phyloP scores from a whole-genome alignment of 148 eudicot genomes.

The Chenopodium berlandieri region DNA sequence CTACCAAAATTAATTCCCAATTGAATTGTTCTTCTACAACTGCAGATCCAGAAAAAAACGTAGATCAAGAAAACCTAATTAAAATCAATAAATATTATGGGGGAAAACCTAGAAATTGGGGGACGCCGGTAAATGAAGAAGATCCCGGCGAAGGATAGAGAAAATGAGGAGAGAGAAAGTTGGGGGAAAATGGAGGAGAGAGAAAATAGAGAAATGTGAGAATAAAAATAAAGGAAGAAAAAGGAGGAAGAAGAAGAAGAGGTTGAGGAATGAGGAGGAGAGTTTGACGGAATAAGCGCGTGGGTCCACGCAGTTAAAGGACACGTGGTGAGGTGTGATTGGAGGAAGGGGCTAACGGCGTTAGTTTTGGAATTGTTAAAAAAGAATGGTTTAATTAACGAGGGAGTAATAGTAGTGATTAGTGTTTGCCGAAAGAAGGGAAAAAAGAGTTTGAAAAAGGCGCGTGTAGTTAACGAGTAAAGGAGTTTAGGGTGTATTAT shows the following conservation, averaged over 20 bases:
- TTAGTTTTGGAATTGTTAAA: not conserved
- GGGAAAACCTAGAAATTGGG: not conserved
- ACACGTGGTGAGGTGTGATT: not conserved
- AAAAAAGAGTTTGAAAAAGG: not conserved
- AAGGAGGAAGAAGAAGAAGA: not conserved
- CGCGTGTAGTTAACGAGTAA: not conserved
- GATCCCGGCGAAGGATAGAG: slow-evolving; percentile 16
- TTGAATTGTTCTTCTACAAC: not conserved
- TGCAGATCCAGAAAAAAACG: slow-evolving; percentile 1
- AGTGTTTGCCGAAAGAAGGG: not conserved
- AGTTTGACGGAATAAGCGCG: slow-evolving; percentile 20
- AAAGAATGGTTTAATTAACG: too few species aligned
- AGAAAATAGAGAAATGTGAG: not conserved
- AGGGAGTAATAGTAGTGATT: not conserved
- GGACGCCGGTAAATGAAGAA: not conserved
- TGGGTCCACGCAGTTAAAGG: not conserved
- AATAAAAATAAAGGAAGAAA: not conserved
- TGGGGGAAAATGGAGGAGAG: slow-evolving; percentile 11
- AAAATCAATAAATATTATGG: not conserved
- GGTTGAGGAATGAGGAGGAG: not conserved
- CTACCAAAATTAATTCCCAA: not conserved
- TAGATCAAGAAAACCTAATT: not conserved
- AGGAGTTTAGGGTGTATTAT: too few species aligned
- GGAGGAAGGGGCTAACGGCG: not conserved
- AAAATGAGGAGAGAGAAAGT: not conserved